Conservation (phyloP, 441 rosid species). For the California macrophylla region DNA sequence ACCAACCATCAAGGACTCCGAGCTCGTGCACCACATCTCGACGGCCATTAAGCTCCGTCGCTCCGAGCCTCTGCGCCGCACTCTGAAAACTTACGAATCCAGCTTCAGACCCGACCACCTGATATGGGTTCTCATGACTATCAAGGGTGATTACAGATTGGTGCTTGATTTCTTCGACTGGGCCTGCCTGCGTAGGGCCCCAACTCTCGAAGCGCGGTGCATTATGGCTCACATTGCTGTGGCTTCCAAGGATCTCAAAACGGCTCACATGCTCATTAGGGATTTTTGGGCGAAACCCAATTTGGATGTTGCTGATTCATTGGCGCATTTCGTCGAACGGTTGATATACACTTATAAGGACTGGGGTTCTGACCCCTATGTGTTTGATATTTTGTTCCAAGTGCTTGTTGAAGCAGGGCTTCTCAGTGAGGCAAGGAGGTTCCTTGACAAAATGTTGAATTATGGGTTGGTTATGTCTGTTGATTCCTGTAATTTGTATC, state of each 20-base stretch:
- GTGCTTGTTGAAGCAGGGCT: slow-evolving; percentile 56
- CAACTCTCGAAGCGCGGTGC: slow-evolving; percentile 61
- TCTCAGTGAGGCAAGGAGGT: slow-evolving; percentile 56
- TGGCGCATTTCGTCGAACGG: slow-evolving; percentile 41
- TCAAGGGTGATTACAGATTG: slow-evolving; percentile 51
- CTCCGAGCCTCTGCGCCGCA: slow-evolving; percentile 42
- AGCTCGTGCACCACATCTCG: slow-evolving; percentile 58
- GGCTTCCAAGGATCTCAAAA: slow-evolving; percentile 48
- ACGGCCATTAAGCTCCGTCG: slow-evolving; percentile 52
- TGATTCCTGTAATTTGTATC: slow-evolving; percentile 72
- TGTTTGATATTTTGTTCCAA: slow-evolving; percentile 69
- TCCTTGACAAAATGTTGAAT: slow-evolving; percentile 64
- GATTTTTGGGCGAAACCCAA: slow-evolving; percentile 58
- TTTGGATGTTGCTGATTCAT: slow-evolving; percentile 40
- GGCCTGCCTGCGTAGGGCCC: slow-evolving; percentile 54
- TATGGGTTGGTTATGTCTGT: slow-evolving; percentile 68
- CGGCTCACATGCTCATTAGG: slow-evolving; percentile 38
- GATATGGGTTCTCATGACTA: slow-evolving; percentile 80
- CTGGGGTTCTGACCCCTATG: slow-evolving; percentile 76
- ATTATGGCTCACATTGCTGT: slow-evolving; percentile 52
- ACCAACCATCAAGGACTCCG: slow-evolving; percentile 54
- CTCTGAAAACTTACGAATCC: slow-evolving; percentile 59
- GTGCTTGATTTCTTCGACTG: slow-evolving; percentile 78
- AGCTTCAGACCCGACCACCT: slow-evolving; percentile 63
- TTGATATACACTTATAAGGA: slow-evolving; percentile 72